Conservation (phyloP, 2,329 filamentous ascomycete genomes). For the Pseudogymnoascus pannorum region DNA sequence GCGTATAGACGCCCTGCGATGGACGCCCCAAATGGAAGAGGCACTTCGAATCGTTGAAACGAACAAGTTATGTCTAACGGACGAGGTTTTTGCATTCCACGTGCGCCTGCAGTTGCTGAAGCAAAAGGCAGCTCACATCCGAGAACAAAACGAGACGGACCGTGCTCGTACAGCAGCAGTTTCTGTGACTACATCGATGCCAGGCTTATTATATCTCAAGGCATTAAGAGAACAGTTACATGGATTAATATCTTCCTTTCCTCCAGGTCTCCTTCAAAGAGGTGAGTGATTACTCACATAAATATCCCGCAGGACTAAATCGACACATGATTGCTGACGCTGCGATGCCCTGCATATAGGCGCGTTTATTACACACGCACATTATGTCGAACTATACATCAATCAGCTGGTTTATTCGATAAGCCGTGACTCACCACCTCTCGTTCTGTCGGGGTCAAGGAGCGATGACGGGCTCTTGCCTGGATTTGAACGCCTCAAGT, state of each 20-base stretch:
- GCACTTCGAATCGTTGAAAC: slow-evolving; percentile 41
- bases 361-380: slow-evolving; percentile 14
- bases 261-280: slow-evolving; percentile 18
- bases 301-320: neutral
- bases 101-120: slow-evolving; percentile 29
- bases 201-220: slow-evolving; percentile 26
- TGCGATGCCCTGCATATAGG: slow-evolving; percentile 12
- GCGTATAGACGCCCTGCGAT: slow-evolving; percentile 42
- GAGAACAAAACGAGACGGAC: slow-evolving; percentile 25
- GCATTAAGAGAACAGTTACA: slow-evolving; percentile 28
- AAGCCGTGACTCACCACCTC: slow-evolving; percentile 17
- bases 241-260: slow-evolving; percentile 27
- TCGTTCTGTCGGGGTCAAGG: slow-evolving; percentile 17
- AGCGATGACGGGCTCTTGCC: slow-evolving; percentile 12
- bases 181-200: slow-evolving; percentile 12
- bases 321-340: neutral
- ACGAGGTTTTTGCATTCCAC: slow-evolving; percentile 40
- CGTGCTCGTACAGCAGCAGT: slow-evolving; percentile 13
- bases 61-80: slow-evolving; percentile 40
- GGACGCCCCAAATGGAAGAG: slow-evolving; percentile 54
- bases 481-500: slow-evolving; percentile 29
- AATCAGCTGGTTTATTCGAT: slow-evolving; percentile 25
- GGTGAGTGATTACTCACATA: slow-evolving; percentile 15
- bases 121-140: slow-evolving; percentile 25
- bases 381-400: slow-evolving; percentile 15